A percentile compares a stretch with the other conserved stretches of the same genome.
Evolutionary conservation across 495 filamentous ascomycete genomes (phyloP).

Genomic region (Podospora didyma): DNA sequence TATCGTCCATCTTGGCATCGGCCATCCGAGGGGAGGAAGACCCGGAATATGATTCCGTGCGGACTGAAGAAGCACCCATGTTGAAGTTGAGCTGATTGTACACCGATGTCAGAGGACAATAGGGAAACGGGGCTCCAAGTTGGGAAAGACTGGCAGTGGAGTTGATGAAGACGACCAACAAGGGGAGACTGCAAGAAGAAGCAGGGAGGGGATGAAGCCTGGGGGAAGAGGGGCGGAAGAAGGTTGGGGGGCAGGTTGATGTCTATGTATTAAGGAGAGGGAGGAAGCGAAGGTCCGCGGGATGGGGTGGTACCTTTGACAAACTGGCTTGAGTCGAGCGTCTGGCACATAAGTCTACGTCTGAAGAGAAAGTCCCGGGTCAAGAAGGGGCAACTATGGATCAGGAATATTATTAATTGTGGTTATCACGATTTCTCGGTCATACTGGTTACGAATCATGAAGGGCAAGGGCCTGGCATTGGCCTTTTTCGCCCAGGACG

Average conservation of each 20-base stretch:
- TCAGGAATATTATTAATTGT: conserved; percentile 24
- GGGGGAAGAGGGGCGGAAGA: conserved; percentile 2
- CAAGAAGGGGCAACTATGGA: background rate
- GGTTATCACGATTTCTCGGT: conserved; percentile 7
- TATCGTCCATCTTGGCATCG: conserved; percentile 27
- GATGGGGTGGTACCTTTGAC: conserved; percentile 1
- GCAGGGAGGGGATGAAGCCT: background rate
- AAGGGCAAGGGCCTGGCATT: conserved; percentile 10
- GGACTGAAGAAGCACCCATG: conserved; percentile 26
- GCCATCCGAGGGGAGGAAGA: conserved; percentile 31
- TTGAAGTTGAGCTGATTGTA: conserved; percentile 7
- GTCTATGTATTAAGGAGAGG: conserved; percentile 23
- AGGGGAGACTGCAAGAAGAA: background rate
- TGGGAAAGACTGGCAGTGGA: background rate
- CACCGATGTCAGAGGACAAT: background rate
- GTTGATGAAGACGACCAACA: background rate
- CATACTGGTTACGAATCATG: conserved; percentile 2
- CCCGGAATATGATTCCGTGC: conserved; percentile 24
- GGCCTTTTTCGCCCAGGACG: conserved; percentile 3
- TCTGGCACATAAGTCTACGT: conserved; percentile 4
- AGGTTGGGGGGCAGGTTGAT: conserved; percentile 14
- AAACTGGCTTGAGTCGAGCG: conserved; percentile 7
- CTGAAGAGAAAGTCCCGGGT: conserved; percentile 2
- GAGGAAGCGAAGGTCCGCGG: conserved; percentile 1
- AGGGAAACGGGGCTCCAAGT: background rate